Base-by-base conservation (phyloP, 495 filamentous ascomycete species). In the Talaromyces stipitatus region DNA sequence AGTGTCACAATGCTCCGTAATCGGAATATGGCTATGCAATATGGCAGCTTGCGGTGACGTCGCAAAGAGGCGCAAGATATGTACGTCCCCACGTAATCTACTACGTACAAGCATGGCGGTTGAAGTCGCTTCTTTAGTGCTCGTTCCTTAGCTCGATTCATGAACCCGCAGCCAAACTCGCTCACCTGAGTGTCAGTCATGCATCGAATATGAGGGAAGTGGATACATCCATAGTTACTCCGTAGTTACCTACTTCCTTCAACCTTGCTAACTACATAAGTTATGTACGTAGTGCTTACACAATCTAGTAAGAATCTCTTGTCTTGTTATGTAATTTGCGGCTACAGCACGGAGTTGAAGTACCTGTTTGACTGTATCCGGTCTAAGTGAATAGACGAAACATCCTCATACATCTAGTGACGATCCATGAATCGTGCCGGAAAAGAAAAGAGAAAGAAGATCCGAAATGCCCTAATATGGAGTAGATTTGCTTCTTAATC, bases 111-210 rank as follows among this genome's bases (percentile, higher is more conserved):
- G 45, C 45, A 48, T 24, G 20, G 45, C 45, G 24, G 14, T 48
- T 48, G 45, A 26, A 2, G 24, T 26, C 24, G 45, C 45, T 48
- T 23, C 22, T 48, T 10, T 48, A 26, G 45, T 48, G 24, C 12
- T 26, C 10, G 20, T 18, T 48, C 22, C 12, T 23, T 28, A 51
- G 48, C 48, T 18, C 5, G 38, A 4, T 9, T 28, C n/a, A 26
- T 18, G 7, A 51, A 28, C 48, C 48, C 48, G 48, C 48, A 51
- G 48, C 48, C 26, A 51, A 3, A 14, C n/a, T 51, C 48, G 24
- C 48, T 51, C 48, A 51, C 48, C 48, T 51, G 48, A 51, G 27
- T 29, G 26, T 50, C 27, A 30, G 47, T 50, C 47, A 50, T 50
- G 48, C 27, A 30, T 30, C 22, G 43, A 46, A 46, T 24, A 22